Evolutionary conservation across 2,329 filamentous ascomycete species (phyloP), one percentile per base, ranked within the genome.

Genomic region (Stylonectria norvegica): DNA sequence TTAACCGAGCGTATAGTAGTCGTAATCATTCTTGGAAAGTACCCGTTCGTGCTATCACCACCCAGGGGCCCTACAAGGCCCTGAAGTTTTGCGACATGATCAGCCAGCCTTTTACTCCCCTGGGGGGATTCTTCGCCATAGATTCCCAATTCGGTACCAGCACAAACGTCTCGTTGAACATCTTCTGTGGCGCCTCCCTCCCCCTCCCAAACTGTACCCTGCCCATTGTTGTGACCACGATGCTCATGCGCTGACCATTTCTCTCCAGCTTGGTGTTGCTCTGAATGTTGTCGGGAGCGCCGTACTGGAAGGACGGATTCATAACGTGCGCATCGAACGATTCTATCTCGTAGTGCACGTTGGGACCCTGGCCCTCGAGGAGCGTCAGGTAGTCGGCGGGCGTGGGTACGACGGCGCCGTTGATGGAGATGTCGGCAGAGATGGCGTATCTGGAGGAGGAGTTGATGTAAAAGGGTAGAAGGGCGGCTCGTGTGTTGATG

Each of bases 131-230:
- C 40, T 67, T 67, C 4, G 66, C 69, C 50, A 75, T 69, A 0
- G 72, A 65, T 49, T 82, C 77, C 77, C 80, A 76, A 65, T 88
- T 87, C 6, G 89, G 88, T 25, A 91, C 85, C 39, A 95, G 70
- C 17, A 94, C 77, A 60, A 95, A 84, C 1, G 77, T 83, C 63
- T 95, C 89, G 56, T 81, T 85, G 62, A 95, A 95, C 23, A 79
- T 80, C 51, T 80, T 79, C 61, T 79, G 75, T 11, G 76, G 76
- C 11, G 78, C 76, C 20, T 83, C 78, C 51, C 74, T 74, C 43
- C 72, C 75, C 43, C 79, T 76, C 34, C 82, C 82, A 57, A 86
- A 84, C 49, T 80, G 76, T 25, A 94, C 80, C 47, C 72, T 78
- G 5, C 89, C 89, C 56, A 79, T 85, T 37, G 89, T 80, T 43